phyloP scores from a whole-genome alignment of 495 filamentous ascomycete species.

The Hypoxylon lienhwacheense region DNA sequence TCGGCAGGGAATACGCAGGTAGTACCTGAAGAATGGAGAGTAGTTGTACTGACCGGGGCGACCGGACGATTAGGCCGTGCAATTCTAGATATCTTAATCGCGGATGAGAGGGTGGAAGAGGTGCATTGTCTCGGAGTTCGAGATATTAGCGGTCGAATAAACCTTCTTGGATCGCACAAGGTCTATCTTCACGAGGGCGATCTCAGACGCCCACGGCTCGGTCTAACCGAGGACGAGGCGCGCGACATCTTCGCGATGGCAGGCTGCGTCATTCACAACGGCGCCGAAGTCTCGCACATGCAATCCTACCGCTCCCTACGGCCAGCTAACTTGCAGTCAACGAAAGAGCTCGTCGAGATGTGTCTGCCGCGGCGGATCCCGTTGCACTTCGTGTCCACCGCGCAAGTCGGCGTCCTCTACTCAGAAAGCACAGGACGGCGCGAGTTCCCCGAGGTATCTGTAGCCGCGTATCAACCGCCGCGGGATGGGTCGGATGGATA shows the following conservation, averaged over 20 bases:
- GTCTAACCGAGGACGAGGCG: conserved; percentile 37
- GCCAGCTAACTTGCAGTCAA: too few species aligned
- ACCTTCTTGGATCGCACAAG: conserved; percentile 21
- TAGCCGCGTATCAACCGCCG: too few species aligned
- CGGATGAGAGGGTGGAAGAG: conserved; percentile 7
- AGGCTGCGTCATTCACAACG: conserved; percentile 56
- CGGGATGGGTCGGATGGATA: too few species aligned
- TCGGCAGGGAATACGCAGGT: neutral
- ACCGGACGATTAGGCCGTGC: conserved; percentile 36
- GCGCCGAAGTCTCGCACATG: conserved; percentile 53
- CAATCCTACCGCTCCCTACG: conserved; percentile 56
- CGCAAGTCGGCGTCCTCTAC: too few species aligned
- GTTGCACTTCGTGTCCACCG: too few species aligned
- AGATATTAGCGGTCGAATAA: neutral
- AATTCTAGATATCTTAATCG: conserved; percentile 19
- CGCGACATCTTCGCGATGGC: conserved; percentile 36
- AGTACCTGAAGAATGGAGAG: neutral
- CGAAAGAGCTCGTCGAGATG: too few species aligned
- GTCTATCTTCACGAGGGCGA: conserved; percentile 46
- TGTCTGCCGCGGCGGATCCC: too few species aligned
- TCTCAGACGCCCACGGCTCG: conserved; percentile 44
- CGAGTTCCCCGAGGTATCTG: too few species aligned
- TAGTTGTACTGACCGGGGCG: conserved; percentile 38
- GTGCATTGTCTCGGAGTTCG: conserved; percentile 22
- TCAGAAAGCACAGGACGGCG: too few species aligned